Percentiles rank a stretch among this genome's conserved stretches.
These are phyloP conservation scores for Lichtheimia ornata DNA, from an alignment of 371 early-diverging fungal species.

Conservation along the genomic window DNA sequence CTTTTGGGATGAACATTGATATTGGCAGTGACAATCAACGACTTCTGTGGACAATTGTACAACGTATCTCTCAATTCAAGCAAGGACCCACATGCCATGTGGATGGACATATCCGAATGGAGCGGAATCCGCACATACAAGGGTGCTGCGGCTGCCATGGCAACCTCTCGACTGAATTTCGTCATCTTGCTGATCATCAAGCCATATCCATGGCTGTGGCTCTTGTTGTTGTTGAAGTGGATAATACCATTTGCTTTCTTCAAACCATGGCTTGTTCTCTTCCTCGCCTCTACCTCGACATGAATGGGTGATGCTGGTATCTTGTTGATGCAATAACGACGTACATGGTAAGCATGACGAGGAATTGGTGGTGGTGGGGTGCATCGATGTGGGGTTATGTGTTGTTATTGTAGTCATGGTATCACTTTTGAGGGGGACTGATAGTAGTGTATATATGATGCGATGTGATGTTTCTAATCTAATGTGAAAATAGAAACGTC, in stretches of 20 bases:
- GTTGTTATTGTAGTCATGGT: too few species aligned
- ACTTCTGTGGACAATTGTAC: slow-evolving; percentile 4
- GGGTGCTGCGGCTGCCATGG: not conserved
- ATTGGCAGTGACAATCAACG: slow-evolving; percentile 23
- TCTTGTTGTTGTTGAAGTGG: not conserved
- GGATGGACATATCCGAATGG: slow-evolving; percentile 32
- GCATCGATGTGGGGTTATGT: too few species aligned
- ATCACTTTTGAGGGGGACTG: too few species aligned
- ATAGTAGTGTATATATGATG: too few species aligned
- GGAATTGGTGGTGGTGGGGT: too few species aligned
- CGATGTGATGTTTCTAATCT: too few species aligned
- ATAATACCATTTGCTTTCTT: not conserved
- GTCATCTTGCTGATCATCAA: not conserved
- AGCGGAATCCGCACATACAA: slow-evolving; percentile 12
- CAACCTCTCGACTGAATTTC: not conserved
- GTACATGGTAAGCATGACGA: too few species aligned
- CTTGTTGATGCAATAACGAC: too few species aligned
- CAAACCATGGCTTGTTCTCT: too few species aligned
- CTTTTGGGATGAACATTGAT: slow-evolving; percentile 11
- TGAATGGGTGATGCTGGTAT: too few species aligned
- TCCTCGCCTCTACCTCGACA: too few species aligned
- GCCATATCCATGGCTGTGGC: not conserved
- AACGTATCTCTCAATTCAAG: slow-evolving; percentile 13
- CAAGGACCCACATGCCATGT: slow-evolving; percentile 22
- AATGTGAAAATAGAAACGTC: too few species aligned